phyloP scores from a whole-genome alignment of 768 basidiomycete genomes.

The Sporobolomyces pararoseus region DNA sequence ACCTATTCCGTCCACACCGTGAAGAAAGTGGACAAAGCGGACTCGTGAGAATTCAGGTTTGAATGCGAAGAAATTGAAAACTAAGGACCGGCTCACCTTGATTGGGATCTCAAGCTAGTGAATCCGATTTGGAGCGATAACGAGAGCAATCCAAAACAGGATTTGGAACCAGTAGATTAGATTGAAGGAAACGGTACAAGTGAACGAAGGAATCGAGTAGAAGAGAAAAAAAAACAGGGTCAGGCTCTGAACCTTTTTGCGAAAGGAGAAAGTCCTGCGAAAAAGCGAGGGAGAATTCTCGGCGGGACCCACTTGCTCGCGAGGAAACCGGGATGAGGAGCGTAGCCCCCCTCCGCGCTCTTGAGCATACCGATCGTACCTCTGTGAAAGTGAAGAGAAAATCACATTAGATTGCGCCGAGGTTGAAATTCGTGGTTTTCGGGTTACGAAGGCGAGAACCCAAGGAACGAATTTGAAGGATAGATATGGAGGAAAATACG shows the following conservation, averaged over 20 bases:
- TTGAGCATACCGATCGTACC: conserved; percentile 63
- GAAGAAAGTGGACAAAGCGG: not conserved
- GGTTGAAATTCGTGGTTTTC: too few species aligned
- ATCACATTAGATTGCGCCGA: not conserved
- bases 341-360: conserved; percentile 33
- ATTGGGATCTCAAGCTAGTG: conserved; percentile 24
- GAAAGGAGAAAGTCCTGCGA: not conserved
- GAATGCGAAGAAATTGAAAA: not conserved
- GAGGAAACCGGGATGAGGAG: conserved; percentile 80
- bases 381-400: conserved; percentile 44
- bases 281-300: not conserved
- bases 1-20: conserved; percentile 54
- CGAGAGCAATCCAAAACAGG: not conserved
- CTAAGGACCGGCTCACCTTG: too few species aligned
- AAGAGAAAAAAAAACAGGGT: not conserved
- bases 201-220: too few species aligned
- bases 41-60: too few species aligned
- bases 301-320: conserved; percentile 51
- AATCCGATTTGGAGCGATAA: not conserved
- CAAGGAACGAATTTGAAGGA: not conserved
- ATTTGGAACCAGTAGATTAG: too few species aligned
- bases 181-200: too few species aligned
- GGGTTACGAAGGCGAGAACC: not conserved
- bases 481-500: not conserved
- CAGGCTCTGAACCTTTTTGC: not conserved